Evolutionary conservation across 31 red algal genomes (phyloP), one percentile per base, ranked within the genome.

Genomic region (Odonthalia washingtoniensis): DNA sequence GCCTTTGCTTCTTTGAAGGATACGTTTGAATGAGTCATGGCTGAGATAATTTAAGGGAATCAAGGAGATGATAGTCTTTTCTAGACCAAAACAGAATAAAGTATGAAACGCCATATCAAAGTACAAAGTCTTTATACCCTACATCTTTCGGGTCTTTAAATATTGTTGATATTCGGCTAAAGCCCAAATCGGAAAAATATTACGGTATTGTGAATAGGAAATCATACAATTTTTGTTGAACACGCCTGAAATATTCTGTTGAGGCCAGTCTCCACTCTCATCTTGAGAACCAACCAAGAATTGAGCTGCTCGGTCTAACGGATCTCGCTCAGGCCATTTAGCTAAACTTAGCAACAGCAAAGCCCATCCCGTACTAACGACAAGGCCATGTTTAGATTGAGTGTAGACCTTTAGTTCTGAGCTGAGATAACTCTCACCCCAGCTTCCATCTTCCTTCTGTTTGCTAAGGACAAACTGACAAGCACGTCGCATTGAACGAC

Each of bases 161-260:
- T 93, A 80, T n/a, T 67, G 84, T 26, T 86, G 60, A 60, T 96
- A 99, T 62, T 88, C 77, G 16, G 86, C 95, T 3, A 99, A 72
- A 30, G 94, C 97, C 94, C 94, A 99, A 16, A 99, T 90, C 5
- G 94, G 90, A 68, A 99, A 99, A 24, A 99, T 92, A 41, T 90
- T 94, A 5, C 94, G 81, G 70, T 96, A 99, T 68, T 96, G 93
- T 31, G 92, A 86, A 85, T 99, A 99, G 17, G 94, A 96, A 64
- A 99, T 99, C 97, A 99, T 99, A 84, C 97, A 99, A 46, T 96
- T 99, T 77, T 86, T 82, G 63, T 99, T 99, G 72, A 99, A 99
- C 18, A 99, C 97, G 36, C 97, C 97, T 12, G 73, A 88, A 77
- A 99, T 99, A 65, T 41, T 91, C 74, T 99, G 97, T 75, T 99